Conservation (phyloP, 306 rosid species). For the Urtica urens region DNA sequence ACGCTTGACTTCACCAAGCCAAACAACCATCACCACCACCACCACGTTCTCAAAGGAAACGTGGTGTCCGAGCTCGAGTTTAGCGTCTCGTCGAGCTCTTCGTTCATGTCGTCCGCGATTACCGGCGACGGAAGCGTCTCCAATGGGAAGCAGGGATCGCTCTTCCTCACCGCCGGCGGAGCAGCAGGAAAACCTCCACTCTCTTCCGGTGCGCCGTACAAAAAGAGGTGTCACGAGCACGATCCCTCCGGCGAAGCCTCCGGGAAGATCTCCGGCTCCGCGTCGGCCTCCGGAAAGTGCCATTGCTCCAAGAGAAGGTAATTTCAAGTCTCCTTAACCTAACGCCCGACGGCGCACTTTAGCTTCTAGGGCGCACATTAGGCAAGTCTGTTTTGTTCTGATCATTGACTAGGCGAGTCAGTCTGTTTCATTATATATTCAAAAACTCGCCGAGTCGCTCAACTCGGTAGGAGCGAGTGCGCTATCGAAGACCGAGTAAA, state of each 20-base stretch:
- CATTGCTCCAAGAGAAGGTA: constrained; percentile 87
- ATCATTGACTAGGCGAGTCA: constrained; percentile 21
- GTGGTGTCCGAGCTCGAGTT: constrained; percentile 52
- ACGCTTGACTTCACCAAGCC: constrained; percentile 77
- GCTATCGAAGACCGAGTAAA: constrained; percentile 11
- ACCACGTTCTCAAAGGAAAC: constrained; percentile 35
- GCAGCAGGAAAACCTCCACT: constrained; percentile 55
- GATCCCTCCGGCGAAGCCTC: constrained; percentile 45
- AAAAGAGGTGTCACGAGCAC: constrained; percentile 68
- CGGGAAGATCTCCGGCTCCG: constrained; percentile 48
- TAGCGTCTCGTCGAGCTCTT: constrained; percentile 78
- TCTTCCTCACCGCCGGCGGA: constrained; percentile 33
- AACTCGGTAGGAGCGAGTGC: not conserved
- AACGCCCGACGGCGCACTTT: constrained; percentile 1
- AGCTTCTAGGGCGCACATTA: not conserved
- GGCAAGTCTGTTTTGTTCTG: not conserved
- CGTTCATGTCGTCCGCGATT: constrained; percentile 79
- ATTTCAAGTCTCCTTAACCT: not conserved
- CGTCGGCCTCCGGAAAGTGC: constrained; percentile 55
- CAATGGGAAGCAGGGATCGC: constrained; percentile 67
- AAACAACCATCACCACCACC: constrained; percentile 20
- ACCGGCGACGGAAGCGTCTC: constrained; percentile 86
- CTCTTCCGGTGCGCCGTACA: constrained; percentile 25
- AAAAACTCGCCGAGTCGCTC: not conserved
- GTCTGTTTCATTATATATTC: not conserved